These are phyloP conservation scores for Nothophaeocryptopus gaeumannii DNA, from an alignment of 2,329 filamentous ascomycete genomes.

Conservation along the genomic window DNA sequence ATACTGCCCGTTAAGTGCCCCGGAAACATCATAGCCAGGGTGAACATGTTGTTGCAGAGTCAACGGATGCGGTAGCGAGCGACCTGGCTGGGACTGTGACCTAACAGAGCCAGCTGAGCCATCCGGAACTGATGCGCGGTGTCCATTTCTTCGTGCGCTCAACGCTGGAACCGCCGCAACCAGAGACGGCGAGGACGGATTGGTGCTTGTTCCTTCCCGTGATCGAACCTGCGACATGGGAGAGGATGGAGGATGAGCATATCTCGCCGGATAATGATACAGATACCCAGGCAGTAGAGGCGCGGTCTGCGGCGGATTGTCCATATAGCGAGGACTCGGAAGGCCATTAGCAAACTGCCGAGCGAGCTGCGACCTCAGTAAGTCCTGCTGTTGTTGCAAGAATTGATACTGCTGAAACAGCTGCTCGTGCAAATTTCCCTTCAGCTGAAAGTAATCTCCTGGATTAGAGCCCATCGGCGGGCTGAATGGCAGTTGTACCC, in stretches of 20 bases:
- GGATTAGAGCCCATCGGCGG: slow-evolving; percentile 40
- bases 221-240: slow-evolving; percentile 37
- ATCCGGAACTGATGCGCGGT: slow-evolving; percentile 45
- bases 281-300: slow-evolving; percentile 43
- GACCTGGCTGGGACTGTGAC: slow-evolving; percentile 51
- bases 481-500: slow-evolving; percentile 40
- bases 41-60: slow-evolving; percentile 37
- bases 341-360: slow-evolving; percentile 39
- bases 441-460: slow-evolving; percentile 43
- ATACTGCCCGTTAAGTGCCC: slow-evolving; percentile 33
- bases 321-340: slow-evolving; percentile 29
- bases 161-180: slow-evolving; percentile 43
- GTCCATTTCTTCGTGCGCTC: slow-evolving; percentile 36
- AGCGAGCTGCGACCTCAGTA: slow-evolving; percentile 41
- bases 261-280: slow-evolving; percentile 46
- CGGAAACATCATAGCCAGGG: slow-evolving; percentile 40
- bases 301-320: slow-evolving; percentile 35
- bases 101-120: slow-evolving; percentile 40
- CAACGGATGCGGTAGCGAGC: slow-evolving; percentile 41
- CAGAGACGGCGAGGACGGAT: slow-evolving; percentile 50
- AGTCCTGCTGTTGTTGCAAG: slow-evolving; percentile 37
- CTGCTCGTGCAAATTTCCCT: slow-evolving; percentile 48
- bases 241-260: slow-evolving; percentile 41
- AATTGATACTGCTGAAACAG: slow-evolving; percentile 47
- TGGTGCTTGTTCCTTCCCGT: slow-evolving; percentile 46